Evolutionary conservation across 2,329 filamentous ascomycete species (phyloP).

Genomic region (Oidium heveae): DNA sequence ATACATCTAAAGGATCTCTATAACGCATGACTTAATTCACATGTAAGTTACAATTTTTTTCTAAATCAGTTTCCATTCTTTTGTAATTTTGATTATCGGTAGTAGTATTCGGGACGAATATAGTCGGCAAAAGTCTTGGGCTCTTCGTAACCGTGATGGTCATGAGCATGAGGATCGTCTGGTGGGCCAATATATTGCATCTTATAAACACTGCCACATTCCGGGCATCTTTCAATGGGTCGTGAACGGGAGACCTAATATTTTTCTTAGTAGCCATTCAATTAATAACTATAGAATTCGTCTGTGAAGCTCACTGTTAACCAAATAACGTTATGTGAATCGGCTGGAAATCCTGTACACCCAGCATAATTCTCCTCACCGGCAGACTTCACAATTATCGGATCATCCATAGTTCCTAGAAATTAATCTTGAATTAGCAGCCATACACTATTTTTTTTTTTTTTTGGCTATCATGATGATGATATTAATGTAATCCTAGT

Average conservation of each 20-base stretch:
- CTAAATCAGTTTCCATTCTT: background rate
- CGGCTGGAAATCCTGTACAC: slow-evolving; percentile 81
- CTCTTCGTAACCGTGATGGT: slow-evolving; percentile 40
- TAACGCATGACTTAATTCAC: too few species aligned
- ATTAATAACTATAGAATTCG: background rate
- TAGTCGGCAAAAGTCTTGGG: slow-evolving; percentile 94
- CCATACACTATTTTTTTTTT: slow-evolving; percentile 3
- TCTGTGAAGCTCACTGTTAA: slow-evolving; percentile 38
- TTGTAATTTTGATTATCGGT: slow-evolving; percentile 26
- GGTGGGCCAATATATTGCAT: slow-evolving; percentile 83
- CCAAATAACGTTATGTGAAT: slow-evolving; percentile 82
- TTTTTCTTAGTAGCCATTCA: background rate
- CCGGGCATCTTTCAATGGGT: slow-evolving; percentile 80
- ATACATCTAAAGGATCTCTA: too few species aligned
- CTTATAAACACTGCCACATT: slow-evolving; percentile 93
- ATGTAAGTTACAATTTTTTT: too few species aligned
- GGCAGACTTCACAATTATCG: slow-evolving; percentile 71
- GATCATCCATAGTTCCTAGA: slow-evolving; percentile 68
- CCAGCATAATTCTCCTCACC: slow-evolving; percentile 92
- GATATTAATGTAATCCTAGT: slow-evolving; percentile 7
- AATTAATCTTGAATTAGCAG: slow-evolving; percentile 1
- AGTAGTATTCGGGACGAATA: slow-evolving; percentile 67
- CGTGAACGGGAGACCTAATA: slow-evolving; percentile 63
- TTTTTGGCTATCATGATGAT: background rate
- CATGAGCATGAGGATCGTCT: slow-evolving; percentile 18